Evolutionary conservation across 192 early-diverging fungal species (phyloP).

Genomic region (Podila verticillata): DNA sequence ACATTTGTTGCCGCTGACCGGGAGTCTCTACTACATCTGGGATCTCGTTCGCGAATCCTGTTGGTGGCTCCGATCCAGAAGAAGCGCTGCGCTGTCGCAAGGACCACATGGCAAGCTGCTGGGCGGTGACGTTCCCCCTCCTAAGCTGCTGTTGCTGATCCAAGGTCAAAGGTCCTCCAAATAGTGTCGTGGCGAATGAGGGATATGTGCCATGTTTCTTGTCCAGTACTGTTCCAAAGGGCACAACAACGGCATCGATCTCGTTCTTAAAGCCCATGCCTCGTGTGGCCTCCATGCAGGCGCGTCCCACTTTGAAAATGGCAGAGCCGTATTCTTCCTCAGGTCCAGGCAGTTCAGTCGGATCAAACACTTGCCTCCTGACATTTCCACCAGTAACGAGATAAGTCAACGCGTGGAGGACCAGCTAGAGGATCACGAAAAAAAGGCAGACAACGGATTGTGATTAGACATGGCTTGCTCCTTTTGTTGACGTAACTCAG

Average conservation of each 20-base stretch:
- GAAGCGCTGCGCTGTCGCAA: neutral
- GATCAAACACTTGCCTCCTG: slow-evolving; percentile 56
- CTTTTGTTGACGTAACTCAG: neutral
- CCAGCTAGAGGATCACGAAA: slow-evolving; percentile 22
- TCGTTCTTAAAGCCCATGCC: slow-evolving; percentile 57
- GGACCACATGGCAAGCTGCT: neutral
- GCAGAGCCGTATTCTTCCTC: slow-evolving; percentile 57
- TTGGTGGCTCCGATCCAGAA: neutral
- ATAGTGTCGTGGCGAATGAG: neutral
- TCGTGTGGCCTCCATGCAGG: slow-evolving; percentile 57
- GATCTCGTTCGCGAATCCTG: slow-evolving; percentile 44
- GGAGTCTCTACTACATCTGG: slow-evolving; percentile 30
- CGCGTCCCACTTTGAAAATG: slow-evolving; percentile 57
- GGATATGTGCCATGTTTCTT: slow-evolving; percentile 3
- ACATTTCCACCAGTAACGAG: slow-evolving; percentile 56
- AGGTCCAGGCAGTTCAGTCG: slow-evolving; percentile 43
- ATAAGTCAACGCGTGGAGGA: slow-evolving; percentile 49
- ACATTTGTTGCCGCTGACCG: slow-evolving; percentile 24
- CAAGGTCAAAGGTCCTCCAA: neutral
- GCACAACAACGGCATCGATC: slow-evolving; percentile 48
- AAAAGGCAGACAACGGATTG: neutral
- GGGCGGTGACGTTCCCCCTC: neutral
- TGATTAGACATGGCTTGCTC: neutral
- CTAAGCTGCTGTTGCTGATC: neutral
- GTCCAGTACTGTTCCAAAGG: slow-evolving; percentile 55